Percentiles rank a stretch among this genome's conserved stretches.
Evolutionary conservation across 257 asterid species (phyloP).

Genomic region (Vinca minor): DNA sequence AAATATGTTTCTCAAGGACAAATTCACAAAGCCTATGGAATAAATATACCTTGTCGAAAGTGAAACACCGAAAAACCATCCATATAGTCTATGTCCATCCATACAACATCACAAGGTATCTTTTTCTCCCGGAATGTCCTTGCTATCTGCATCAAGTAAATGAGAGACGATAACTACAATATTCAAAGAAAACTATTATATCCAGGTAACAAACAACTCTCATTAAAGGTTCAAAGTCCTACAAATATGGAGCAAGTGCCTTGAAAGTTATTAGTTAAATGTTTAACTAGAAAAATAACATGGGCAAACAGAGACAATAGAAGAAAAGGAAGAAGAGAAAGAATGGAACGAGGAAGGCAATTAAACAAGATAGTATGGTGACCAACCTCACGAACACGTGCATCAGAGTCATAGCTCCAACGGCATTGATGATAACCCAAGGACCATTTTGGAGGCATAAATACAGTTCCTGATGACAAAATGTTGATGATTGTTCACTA

Average conservation of each 20-base stretch:
- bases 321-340: background rate
- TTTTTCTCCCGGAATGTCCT: slow-evolving; percentile 75
- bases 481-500: background rate
- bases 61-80: slow-evolving; percentile 90
- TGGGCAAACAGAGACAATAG: background rate
- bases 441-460: slow-evolving; percentile 98
- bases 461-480: slow-evolving; percentile 61
- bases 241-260: background rate
- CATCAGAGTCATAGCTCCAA: slow-evolving; percentile 81
- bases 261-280: background rate
- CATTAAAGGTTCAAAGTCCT: background rate
- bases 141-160: slow-evolving; percentile 52
- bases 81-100: slow-evolving; percentile 99
- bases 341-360: background rate
- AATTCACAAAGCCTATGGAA: slow-evolving; percentile 1
- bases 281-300: background rate
- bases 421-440: slow-evolving; percentile 98
- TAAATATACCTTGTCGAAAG: slow-evolving; percentile 64
- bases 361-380: background rate
- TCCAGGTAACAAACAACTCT: background rate
- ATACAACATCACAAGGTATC: slow-evolving; percentile 95
- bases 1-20: background rate
- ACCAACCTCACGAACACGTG: slow-evolving; percentile 81
- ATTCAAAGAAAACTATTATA: background rate
- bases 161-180: slow-evolving; percentile 1